phyloP scores from a whole-genome alignment of 2,329 filamentous ascomycete species.

The Sporothrix variecibatus region DNA sequence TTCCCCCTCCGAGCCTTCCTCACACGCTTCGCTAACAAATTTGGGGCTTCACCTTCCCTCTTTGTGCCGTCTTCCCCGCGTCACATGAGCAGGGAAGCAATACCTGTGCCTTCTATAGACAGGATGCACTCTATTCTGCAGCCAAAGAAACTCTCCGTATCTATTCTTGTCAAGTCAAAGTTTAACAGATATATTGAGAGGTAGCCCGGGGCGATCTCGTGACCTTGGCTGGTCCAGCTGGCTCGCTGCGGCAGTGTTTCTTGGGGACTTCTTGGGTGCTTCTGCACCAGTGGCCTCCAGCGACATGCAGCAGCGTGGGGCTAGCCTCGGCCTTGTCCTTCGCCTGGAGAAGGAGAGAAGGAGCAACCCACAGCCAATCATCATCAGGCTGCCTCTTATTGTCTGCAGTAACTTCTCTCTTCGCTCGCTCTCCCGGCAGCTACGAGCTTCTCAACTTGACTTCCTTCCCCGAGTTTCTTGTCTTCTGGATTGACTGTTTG shows the following conservation, averaged over 20 bases:
- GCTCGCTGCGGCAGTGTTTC: constrained; percentile 1
- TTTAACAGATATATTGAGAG: not conserved
- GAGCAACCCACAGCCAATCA: not conserved
- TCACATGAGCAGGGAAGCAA: not conserved
- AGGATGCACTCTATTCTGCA: not conserved
- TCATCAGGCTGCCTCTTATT: not conserved
- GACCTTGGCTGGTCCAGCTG: not conserved
- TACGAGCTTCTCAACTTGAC: not conserved
- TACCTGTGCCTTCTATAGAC: not conserved
- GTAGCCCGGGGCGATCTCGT: not conserved
- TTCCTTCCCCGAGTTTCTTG: not conserved
- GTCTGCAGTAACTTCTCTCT: not conserved
- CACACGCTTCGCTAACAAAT: not conserved
- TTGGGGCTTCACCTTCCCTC: not conserved
- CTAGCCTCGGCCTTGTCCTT: constrained; percentile 4
- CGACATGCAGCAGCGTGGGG: not conserved
- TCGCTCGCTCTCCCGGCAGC: not conserved
- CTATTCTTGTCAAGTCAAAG: not conserved
- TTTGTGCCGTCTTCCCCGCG: constrained; percentile 1
- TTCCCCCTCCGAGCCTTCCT: not conserved
- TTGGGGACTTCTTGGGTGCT: not conserved
- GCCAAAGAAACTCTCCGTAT: not conserved
- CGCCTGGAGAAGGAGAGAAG: not conserved
- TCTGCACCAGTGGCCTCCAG: not conserved
- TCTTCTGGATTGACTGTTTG: not conserved